Base-by-base conservation (phyloP, 805 yeast species). In the Candida fluviatilis region DNA sequence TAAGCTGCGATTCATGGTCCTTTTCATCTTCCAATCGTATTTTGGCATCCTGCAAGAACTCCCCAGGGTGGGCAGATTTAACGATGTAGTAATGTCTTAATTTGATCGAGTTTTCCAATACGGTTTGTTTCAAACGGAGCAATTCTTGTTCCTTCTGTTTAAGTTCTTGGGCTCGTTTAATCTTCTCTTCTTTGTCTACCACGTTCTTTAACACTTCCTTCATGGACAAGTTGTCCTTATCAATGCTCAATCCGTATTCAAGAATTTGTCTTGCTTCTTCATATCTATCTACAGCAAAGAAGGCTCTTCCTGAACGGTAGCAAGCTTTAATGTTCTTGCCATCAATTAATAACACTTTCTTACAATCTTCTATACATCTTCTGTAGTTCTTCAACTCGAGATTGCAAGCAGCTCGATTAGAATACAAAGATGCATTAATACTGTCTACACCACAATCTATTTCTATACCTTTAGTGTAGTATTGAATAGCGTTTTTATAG, bases 391-490 rank as follows among this genome's bases (percentile, higher is more conserved):
- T 75, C 49, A 93, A 64, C 54, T 85, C 95, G 46, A 93, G 66
- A 51, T 91, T 87, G 60, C 96, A 85, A 2, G 96, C 96, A 1
- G 98, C 95, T 42, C 96, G 73, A 58, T 93, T 93, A 39, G 82
- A 65, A 46, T 72, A 80, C 34, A 93, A 68, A 0, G 91, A 79
- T 3, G 78, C 73, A 26, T 76, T 76, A 18, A 88, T 63, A 4
- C 62, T 67, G 4, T 51, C 50, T 12, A 72, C 82, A 4, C 71
- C 78, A 53, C 88, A 78, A 33, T 78, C 75, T 26, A 84, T 78
- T 10, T 79, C 88, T 18, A 93, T 52, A 2, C 95, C 98, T 54
- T 85, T 80, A 24, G 82, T 80, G 52, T 93, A 93, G 52, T 69
- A 82, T 38, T 78, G 83, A 30, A 86, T 68, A 0, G 99, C 99